Base-by-base conservation (phyloP, 1,284 basidiomycete species). In the Pyrrhoderma lamaoense region DNA sequence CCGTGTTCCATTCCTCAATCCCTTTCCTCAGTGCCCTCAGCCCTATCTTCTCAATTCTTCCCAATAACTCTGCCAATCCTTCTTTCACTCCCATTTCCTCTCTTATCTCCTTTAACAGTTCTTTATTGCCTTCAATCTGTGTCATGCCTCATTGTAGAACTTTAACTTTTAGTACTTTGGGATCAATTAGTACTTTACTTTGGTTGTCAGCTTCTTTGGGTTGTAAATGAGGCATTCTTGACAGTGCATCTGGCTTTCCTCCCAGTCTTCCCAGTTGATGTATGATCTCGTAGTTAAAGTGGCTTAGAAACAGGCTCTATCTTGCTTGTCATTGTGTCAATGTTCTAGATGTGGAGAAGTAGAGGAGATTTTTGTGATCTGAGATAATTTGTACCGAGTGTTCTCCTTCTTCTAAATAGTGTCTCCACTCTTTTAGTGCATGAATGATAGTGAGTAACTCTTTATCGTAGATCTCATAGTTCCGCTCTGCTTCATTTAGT, bases 371-470 rank as follows among this genome's bases (percentile, higher is more conserved):
- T n/a, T n/a, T n/a, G n/a, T n/a, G n/a, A n/a, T n/a, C n/a, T n/a
- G 67, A 64, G 42, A 55, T 56, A 3, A 68, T 54, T 8, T 59
- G 53, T 8, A 63, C 46, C 7, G 14, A 35, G 5, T 50, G 36
- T 9, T 22, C 19, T 25, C 48, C 63, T 56, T 21, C 49, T 22
- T 37, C 56, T 3, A 54, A 63, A 47, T 65, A 66, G 35, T 66
- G 61, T 7, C 62, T 44, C 68, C 67, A 73, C 35, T 60, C 64
- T 47, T 68, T 56, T 9, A 71, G 53, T 0, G 63, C 55, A n/a
- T 53, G 7, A 5, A 72, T 64, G 16, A 74, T 66, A 0, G 68
- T 66, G 0, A 76, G 37, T 14, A 79, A 49, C 62, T 80, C 74
- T n/a, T n/a, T n/a, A n/a, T n/a, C n/a, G n/a, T n/a, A n/a, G n/a